These are phyloP conservation scores for Endoconidiophora polonica DNA, from an alignment of 2,329 filamentous ascomycete genomes.

Conservation along the genomic window DNA sequence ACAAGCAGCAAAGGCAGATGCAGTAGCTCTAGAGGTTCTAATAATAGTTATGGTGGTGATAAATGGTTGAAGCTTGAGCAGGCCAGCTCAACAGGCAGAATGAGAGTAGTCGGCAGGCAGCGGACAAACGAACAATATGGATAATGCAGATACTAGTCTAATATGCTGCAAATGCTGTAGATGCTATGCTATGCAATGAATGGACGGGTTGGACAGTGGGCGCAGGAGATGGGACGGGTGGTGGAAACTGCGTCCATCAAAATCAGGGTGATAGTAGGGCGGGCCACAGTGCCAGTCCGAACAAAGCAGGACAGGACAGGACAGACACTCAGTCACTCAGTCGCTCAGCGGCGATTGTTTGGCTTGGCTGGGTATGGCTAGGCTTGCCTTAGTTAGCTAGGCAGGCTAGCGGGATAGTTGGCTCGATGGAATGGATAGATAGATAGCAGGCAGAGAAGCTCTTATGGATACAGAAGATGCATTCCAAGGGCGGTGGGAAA, in stretches of 20 bases:
- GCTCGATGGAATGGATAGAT: no score
- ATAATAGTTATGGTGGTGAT: no score
- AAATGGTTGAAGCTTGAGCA: no score
- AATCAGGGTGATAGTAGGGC: neutral
- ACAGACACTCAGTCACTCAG: no score
- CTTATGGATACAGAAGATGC: conserved; percentile 10
- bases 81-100: neutral
- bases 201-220: no score
- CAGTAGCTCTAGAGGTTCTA: no score
- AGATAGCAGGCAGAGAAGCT: neutral
- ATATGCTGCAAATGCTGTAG: conserved; percentile 7
- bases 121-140: conserved; percentile 1
- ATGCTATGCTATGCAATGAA: neutral
- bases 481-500: conserved; percentile 7
- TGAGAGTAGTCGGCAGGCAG: neutral
- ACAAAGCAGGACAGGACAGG: neutral
- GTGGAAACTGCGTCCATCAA: neutral
- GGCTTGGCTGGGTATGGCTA: no score
- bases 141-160: conserved; percentile 4
- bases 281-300: neutral
- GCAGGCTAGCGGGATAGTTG: no score
- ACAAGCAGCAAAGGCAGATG: no score
- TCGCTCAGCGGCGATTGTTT: no score
- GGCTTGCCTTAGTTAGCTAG: no score
- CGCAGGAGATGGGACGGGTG: neutral